Evolutionary conservation across 208 protist species (phyloP).

Genomic region (Trypanosoma avium): DNA sequence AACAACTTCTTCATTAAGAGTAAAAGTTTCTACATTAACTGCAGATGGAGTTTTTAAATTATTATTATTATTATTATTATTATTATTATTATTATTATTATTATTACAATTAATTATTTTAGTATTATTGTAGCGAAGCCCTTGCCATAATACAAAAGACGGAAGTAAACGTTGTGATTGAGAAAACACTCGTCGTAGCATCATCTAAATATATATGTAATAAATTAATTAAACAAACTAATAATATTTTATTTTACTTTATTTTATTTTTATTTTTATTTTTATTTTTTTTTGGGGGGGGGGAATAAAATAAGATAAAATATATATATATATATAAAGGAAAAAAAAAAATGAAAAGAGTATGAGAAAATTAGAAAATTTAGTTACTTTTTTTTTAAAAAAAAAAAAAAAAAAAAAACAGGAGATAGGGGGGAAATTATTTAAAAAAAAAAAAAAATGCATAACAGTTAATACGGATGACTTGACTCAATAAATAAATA

Average conservation of each 20-base stretch:
- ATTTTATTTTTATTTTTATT: no score
- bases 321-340: no score
- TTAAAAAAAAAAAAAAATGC: not conserved
- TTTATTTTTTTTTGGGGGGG: no score
- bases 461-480: not conserved
- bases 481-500: slow-evolving; percentile 3
- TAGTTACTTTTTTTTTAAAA: no score
- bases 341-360: no score
- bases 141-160: not conserved
- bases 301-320: no score
- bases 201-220: not conserved
- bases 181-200: slow-evolving; percentile 14
- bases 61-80: no score
- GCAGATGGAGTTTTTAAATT: slow-evolving; percentile 28
- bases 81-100: no score
- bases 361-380: no score
- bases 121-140: not conserved
- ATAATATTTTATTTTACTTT: no score
- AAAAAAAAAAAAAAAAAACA: not conserved
- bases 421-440: not conserved
- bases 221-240: no score
- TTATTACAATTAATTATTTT: no score
- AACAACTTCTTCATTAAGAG: slow-evolving; percentile 82
- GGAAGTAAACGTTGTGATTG: not conserved
- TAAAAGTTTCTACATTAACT: slow-evolving; percentile 86